A percentile compares a stretch with the other conserved stretches of the same genome.
Conservation (phyloP, 441 rosid species). For the Eruca vesicaria region DNA sequence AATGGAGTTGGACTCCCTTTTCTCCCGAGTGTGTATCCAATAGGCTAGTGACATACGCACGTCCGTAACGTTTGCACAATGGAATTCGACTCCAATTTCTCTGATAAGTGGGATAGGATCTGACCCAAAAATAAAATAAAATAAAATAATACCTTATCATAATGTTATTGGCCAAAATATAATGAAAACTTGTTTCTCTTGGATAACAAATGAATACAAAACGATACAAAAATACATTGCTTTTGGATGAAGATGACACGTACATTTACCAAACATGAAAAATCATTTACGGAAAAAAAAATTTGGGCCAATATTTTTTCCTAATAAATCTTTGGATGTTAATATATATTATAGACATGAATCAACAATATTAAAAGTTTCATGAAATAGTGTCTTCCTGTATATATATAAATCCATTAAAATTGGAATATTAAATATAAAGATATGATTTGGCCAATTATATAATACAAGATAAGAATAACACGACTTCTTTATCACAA, state of each 20-base stretch:
- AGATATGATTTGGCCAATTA: neutral
- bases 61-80: too few species aligned
- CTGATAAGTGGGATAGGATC: too few species aligned
- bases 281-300: neutral
- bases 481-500: neutral
- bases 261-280: neutral
- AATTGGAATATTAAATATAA: neutral
- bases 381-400: neutral
- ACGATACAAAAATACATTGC: neutral
- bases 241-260: conserved; percentile 10
- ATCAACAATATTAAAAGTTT: neutral
- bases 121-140: too few species aligned
- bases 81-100: too few species aligned
- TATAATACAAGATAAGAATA: neutral
- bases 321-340: neutral
- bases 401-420: neutral
- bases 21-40: too few species aligned
- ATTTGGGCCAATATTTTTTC: neutral
- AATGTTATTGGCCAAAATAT: too few species aligned
- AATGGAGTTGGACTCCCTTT: neutral
- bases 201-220: neutral
- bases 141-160: too few species aligned
- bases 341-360: neutral
- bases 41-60: too few species aligned
- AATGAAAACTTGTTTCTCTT: too few species aligned